phyloP scores from a whole-genome alignment of 164 flowering plant species.

The Buxus sempervirens region DNA sequence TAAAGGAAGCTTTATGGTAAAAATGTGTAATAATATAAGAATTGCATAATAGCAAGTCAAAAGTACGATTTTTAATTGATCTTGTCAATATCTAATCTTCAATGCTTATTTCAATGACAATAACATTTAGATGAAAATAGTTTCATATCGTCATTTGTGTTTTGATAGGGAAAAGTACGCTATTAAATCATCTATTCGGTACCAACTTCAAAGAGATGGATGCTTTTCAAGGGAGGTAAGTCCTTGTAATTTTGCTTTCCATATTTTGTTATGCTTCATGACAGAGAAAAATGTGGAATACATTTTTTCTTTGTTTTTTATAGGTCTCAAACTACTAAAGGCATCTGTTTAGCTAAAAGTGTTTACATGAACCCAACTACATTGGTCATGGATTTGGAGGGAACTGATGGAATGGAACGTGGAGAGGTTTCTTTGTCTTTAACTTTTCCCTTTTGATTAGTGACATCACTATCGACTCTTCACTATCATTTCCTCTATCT shows the following conservation, averaged over 20 bases:
- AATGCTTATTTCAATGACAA: too few species aligned
- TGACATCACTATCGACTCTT: neutral
- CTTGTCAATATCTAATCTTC: too few species aligned
- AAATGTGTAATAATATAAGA: too few species aligned
- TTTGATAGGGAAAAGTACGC: slow-evolving; percentile 50
- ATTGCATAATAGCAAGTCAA: neutral
- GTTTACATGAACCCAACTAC: neutral
- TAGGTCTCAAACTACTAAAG: neutral
- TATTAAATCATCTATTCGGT: slow-evolving; percentile 43
- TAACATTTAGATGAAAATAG: too few species aligned
- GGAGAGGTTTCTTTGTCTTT: neutral
- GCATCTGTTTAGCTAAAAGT: neutral
- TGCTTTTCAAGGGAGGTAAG: slow-evolving; percentile 51
- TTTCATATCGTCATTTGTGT: neutral
- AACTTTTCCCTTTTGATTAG: neutral
- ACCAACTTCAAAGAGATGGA: slow-evolving; percentile 63
- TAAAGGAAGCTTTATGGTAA: neutral
- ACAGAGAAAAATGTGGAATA: neutral
- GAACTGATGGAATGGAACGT: neutral
- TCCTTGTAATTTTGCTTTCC: slow-evolving; percentile 1
- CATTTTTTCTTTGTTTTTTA: neutral
- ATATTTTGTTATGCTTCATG: too few species aligned
- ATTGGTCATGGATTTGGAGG: neutral
- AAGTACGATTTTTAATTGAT: too few species aligned
- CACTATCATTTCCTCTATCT: too few species aligned